Conservation (phyloP, 805 yeast genomes). For the Isabelozyma gotoi region DNA sequence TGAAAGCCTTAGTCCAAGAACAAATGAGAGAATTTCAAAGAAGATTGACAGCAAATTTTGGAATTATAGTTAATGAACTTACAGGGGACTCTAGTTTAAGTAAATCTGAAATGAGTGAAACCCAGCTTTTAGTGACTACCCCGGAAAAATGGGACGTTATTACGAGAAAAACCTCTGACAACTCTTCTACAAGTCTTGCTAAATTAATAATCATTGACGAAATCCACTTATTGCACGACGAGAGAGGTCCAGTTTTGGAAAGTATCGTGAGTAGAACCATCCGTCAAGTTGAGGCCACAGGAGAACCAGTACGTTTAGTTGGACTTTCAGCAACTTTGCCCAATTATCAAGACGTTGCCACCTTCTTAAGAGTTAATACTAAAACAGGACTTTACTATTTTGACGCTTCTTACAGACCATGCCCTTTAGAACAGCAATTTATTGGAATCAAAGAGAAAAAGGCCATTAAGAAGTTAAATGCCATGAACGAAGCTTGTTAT, state of each 20-base stretch:
- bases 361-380: slow-evolving; percentile 64
- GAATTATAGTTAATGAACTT: slow-evolving; percentile 75
- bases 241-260: slow-evolving; percentile 93
- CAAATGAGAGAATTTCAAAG: slow-evolving; percentile 85
- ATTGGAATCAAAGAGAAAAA: slow-evolving; percentile 84
- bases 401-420: slow-evolving; percentile 83
- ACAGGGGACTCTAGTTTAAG: slow-evolving; percentile 88
- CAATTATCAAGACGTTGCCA: slow-evolving; percentile 82
- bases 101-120: slow-evolving; percentile 68
- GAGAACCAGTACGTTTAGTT: slow-evolving; percentile 61
- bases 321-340: slow-evolving; percentile 94
- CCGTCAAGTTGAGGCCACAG: slow-evolving; percentile 43
- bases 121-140: slow-evolving; percentile 86
- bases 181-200: slow-evolving; percentile 63
- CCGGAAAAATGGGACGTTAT: slow-evolving; percentile 98
- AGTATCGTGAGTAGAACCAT: slow-evolving; percentile 78
- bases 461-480: slow-evolving; percentile 71
- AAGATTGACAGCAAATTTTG: slow-evolving; percentile 57
- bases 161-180: slow-evolving; percentile 76
- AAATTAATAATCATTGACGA: slow-evolving; percentile 83
- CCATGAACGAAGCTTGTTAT: slow-evolving; percentile 89
- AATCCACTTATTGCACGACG: slow-evolving; percentile 88
- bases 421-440: slow-evolving; percentile 86
- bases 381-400: slow-evolving; percentile 70
- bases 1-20: slow-evolving; percentile 93